Evolutionary conservation across 768 basidiomycete species (phyloP), one percentile per base, ranked within the genome.

Genomic region (Mycena galericulata): DNA sequence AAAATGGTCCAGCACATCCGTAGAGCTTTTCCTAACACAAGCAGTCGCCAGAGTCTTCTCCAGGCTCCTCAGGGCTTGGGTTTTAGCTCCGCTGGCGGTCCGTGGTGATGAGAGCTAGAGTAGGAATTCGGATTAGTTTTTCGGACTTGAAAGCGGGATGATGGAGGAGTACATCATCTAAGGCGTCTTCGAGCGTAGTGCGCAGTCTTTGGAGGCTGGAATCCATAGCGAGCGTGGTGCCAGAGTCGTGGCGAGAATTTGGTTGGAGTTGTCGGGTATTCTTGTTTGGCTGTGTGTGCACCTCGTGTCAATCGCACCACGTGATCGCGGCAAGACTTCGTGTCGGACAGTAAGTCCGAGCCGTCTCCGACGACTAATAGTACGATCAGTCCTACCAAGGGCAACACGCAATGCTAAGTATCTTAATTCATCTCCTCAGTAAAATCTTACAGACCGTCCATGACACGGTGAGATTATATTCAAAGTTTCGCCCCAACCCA

Each of bases 51-150:
- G 79, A 32, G 86, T 84, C 71, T 80, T 83, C 73, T 90, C 91
- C 46, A 94, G 76, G 0, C 77, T 76, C 50, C 84, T 79, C 43
- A 95, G 79, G 1, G 92, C 90, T 14, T 83, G 80, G 5, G 83
- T 82, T 74, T 88, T 87, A 18, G 81, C 77, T 32, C 86, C 80
- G 30, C 77, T 75, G 4, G 90, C 88, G 24, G 88, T 85, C 24
- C 88, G 86, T 14, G 86, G 83, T 0, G 93, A 95, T 5, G 80
- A 80, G 57, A 95, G 83, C 94, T 95, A 75, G n/a, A 62, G 22
- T 58, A 56, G 40, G 17, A 14, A 30, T 29, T 38, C 22, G 15
- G 12, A 24, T 54, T 8, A 36, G 53, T 22, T 7, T 15, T 34
- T 29, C 14, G 53, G n/a, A 10, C 24, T 11, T 9, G n/a, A 1